Base-by-base conservation (phyloP, 2,329 filamentous ascomycete species). In the Mariannaea sp. region DNA sequence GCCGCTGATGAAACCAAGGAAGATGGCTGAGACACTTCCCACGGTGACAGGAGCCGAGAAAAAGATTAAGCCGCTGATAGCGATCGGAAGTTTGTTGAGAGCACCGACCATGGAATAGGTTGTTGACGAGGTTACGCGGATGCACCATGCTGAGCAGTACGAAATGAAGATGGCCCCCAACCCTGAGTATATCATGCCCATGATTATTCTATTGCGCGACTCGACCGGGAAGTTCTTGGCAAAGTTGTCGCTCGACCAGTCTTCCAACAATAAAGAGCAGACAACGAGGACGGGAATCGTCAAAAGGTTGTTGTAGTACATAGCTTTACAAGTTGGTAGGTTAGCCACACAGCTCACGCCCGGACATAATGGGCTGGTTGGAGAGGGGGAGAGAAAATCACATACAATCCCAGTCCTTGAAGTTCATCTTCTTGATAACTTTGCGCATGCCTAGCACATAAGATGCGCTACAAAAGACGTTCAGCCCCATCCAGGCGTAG, bases 281-380 rank as follows among this genome's bases (percentile, higher is more conserved):
- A 91, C 71, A 53, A 97, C 74, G 46, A 99, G 85, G 67, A 97
- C 88, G 22, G 94, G 94, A 60, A 99, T 96, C 52, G 92, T 96
- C 62, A 99, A 85, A 41, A 97, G 83, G 76, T 99, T 97, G 84
- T 99, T 99, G 82, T 99, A 99, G 79, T 94, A 97, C 94, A 97
- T 99, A 69, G 92, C 93, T 97, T 61, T 41, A 43, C 36, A 24
- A 55, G n/a, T 8, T 9, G 17, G 13, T 5, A 17, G 22, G 68
- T 75, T 65, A 78, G 72, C 22, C 40, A 49, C 38, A 16, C 32
- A 6, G 4, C 5, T 29, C 4, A 59, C 16, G 22, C 26, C n/a
- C 9, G 17, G 32, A 16, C 5, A 35, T 35, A 32, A 19, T 7
- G 8, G n/a, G n/a, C n/a, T n/a, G n/a, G n/a, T n/a, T n/a, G n/a